Evolutionary conservation across 2,329 filamentous ascomycete species (phyloP).

Genomic region (Aspergillus awamori): DNA sequence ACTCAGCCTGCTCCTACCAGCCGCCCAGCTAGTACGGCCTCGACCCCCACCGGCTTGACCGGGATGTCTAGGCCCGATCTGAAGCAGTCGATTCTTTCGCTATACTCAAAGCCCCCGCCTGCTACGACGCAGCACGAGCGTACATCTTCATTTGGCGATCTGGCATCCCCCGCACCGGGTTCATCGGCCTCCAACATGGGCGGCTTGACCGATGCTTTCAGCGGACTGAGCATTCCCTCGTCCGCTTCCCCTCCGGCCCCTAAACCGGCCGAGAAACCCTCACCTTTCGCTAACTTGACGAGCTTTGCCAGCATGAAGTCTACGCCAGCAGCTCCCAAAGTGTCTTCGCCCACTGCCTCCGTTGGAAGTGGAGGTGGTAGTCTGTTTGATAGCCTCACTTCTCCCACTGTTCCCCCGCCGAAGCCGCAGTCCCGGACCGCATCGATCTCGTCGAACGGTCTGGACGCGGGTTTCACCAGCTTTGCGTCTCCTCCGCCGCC

Average conservation of each 20-base stretch:
- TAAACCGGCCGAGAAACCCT: slow-evolving; percentile 55
- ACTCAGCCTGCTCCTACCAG: slow-evolving; percentile 67
- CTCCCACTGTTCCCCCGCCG: slow-evolving; percentile 58
- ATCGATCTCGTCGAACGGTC: slow-evolving; percentile 60
- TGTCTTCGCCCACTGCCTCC: slow-evolving; percentile 54
- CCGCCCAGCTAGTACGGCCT: slow-evolving; percentile 78
- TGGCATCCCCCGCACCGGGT: slow-evolving; percentile 58
- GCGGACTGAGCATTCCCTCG: slow-evolving; percentile 64
- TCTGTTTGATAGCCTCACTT: slow-evolving; percentile 75
- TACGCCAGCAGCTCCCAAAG: slow-evolving; percentile 48
- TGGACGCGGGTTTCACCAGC: slow-evolving; percentile 68
- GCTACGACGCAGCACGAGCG: slow-evolving; percentile 58
- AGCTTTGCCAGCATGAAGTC: slow-evolving; percentile 55
- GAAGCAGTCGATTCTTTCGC: slow-evolving; percentile 94
- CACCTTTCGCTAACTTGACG: slow-evolving; percentile 66
- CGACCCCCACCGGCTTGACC: slow-evolving; percentile 58
- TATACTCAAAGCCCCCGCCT: slow-evolving; percentile 84
- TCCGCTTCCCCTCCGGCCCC: slow-evolving; percentile 43
- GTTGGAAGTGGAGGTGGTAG: slow-evolving; percentile 73
- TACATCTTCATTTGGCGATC: slow-evolving; percentile 67
- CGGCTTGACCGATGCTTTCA: slow-evolving; percentile 80
- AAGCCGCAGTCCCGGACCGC: slow-evolving; percentile 49
- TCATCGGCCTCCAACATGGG: slow-evolving; percentile 51
- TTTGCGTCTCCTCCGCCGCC: slow-evolving; percentile 53
- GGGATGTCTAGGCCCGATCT: slow-evolving; percentile 83